Conservation (phyloP, 2,329 filamentous ascomycete species). For the Endocalyx cinctus region DNA sequence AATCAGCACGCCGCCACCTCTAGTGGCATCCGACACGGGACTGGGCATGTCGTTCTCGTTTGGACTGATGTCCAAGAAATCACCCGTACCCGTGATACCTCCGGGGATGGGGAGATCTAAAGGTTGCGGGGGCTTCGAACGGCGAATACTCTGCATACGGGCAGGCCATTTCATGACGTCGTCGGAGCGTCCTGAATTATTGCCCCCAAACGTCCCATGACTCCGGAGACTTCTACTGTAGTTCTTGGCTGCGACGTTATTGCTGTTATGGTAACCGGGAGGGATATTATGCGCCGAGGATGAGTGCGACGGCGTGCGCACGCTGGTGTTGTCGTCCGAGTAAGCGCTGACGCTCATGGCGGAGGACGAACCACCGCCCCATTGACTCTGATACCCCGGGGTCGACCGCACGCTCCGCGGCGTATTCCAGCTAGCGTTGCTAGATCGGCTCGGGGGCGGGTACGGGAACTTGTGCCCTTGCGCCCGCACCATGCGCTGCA, state of each 20-base stretch:
- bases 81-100: constrained; percentile 12
- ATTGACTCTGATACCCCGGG: too few species aligned
- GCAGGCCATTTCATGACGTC: constrained; percentile 12
- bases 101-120: too few species aligned
- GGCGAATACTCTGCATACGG: constrained; percentile 15
- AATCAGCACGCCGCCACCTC: constrained; percentile 8
- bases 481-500: constrained; percentile 21
- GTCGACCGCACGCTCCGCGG: constrained; percentile 16
- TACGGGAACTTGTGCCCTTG: constrained; percentile 18
- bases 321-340: constrained; percentile 21
- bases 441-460: constrained; percentile 14
- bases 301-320: constrained; percentile 7
- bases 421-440: constrained; percentile 9
- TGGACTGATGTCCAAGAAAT: constrained; percentile 15
- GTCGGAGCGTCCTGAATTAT: constrained; percentile 5
- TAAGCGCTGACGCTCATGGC: constrained; percentile 20
- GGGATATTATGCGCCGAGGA: too few species aligned
- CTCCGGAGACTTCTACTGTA: constrained; percentile 17
- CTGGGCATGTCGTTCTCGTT: too few species aligned
- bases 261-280: background rate
- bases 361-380: constrained; percentile 19
- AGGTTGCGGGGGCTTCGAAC: too few species aligned
- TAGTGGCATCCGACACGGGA: too few species aligned
- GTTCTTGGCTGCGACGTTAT: constrained; percentile 5
- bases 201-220: constrained; percentile 16